phyloP scores from a whole-genome alignment of 768 basidiomycete species.

The Boletus rex-veris region DNA sequence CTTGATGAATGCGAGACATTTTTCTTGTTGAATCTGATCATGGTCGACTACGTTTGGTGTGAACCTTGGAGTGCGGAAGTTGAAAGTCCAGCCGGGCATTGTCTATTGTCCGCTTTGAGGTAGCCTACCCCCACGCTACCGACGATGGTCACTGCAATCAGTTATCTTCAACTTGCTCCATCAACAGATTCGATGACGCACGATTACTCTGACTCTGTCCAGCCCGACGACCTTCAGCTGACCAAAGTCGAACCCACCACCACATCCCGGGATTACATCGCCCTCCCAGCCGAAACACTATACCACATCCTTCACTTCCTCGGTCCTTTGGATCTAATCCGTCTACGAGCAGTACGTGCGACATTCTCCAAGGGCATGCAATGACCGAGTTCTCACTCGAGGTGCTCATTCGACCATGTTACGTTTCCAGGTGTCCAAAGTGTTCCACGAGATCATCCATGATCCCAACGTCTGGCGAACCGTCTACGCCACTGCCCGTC shows the following conservation, averaged over 20 bases:
- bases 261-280: neutral
- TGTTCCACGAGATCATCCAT: slow-evolving; percentile 5
- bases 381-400: too few species aligned
- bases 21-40: neutral
- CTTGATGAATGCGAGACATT: slow-evolving; percentile 13
- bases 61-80: too few species aligned
- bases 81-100: too few species aligned
- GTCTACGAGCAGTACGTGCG: slow-evolving; percentile 9
- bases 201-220: neutral
- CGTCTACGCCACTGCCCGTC: slow-evolving; percentile 5
- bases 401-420: neutral
- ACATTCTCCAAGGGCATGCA: too few species aligned
- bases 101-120: too few species aligned
- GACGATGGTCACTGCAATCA: too few species aligned
- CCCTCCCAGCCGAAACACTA: slow-evolving; percentile 19
- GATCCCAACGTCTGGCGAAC: slow-evolving; percentile 16
- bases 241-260: neutral
- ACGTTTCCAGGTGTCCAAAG: slow-evolving; percentile 13
- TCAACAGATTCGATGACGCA: slow-evolving; percentile 3
- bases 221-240: neutral
- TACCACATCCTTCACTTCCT: slow-evolving; percentile 5
- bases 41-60: neutral
- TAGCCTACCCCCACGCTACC: too few species aligned
- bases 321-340: slow-evolving; percentile 12
- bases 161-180: too few species aligned